Conservation (phyloP, 495 filamentous ascomycete genomes). For the Friedmanniomyces simplex region DNA sequence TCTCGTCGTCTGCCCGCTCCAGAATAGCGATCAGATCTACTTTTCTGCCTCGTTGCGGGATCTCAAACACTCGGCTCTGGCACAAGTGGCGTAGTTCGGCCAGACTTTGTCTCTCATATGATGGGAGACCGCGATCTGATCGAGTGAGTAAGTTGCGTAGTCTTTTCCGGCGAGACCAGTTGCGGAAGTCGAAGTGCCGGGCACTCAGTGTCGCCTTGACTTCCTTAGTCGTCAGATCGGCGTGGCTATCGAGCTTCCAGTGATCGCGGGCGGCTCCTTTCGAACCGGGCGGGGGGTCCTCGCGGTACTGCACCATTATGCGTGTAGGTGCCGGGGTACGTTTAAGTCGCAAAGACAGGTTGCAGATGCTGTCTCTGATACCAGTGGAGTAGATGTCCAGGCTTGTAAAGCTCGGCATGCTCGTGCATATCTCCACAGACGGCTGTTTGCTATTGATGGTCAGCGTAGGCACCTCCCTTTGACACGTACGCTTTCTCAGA, state of each 20-base stretch:
- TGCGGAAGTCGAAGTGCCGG: background rate
- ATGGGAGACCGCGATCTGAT: background rate
- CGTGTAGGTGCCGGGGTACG: no score
- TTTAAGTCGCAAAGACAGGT: no score
- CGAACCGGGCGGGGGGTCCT: background rate
- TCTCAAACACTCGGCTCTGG: background rate
- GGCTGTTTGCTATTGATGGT: no score
- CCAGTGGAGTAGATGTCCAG: no score
- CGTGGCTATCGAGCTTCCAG: background rate
- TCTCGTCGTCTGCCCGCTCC: background rate
- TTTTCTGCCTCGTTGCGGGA: background rate
- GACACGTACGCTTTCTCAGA: no score
- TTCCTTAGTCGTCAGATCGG: background rate
- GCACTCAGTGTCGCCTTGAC: background rate
- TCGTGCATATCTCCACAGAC: no score
- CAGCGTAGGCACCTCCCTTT: no score
- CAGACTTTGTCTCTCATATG: background rate
- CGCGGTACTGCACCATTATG: background rate
- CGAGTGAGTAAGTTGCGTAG: background rate
- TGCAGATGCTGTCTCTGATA: no score
- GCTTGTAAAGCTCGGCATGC: no score
- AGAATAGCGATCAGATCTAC: background rate
- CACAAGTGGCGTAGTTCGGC: background rate
- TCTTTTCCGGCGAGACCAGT: slow-evolving; percentile 18
- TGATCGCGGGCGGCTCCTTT: background rate